Conservation (phyloP, 1,284 basidiomycete genomes). For the Tilletia setariae region DNA sequence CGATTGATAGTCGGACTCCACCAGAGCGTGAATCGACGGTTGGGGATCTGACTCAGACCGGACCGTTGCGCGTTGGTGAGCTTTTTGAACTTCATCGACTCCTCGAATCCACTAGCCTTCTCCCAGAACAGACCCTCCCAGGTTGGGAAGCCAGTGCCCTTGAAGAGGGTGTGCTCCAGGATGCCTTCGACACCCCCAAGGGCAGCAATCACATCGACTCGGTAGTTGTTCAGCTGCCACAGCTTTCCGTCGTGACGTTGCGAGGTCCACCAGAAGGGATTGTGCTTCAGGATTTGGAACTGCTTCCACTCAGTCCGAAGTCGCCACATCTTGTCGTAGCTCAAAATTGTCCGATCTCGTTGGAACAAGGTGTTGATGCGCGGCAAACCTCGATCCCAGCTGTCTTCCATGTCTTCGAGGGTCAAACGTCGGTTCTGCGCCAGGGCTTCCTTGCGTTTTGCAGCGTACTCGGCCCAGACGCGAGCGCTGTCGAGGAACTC, state of each 20-base stretch:
- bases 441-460: conserved; percentile 98
- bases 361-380: conserved; percentile 97
- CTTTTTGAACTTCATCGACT: conserved; percentile 77
- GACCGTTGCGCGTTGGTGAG: conserved; percentile 91
- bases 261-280: conserved; percentile 98
- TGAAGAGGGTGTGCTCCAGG: conserved; percentile 94
- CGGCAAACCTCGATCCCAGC: conserved; percentile 97
- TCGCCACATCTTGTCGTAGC: conserved; percentile 91
- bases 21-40: conserved; percentile 99
- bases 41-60: conserved; percentile 96
- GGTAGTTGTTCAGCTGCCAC: conserved; percentile 97
- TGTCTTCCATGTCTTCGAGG: conserved; percentile 93
- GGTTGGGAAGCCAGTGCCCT: conserved; percentile 79
- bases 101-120: conserved; percentile 69
- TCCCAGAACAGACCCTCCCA: conserved; percentile 65
- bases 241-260: conserved; percentile 96
- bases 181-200: conserved; percentile 97
- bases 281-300: conserved; percentile 83
- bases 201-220: conserved; percentile 98
- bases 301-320: conserved; percentile 91
- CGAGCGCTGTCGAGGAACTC: conserved; percentile 97
- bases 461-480: conserved; percentile 98
- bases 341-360: conserved; percentile 92
- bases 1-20: conserved; percentile 96
- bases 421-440: conserved; percentile 96